These are phyloP conservation scores for Phaseolus lunatus DNA, from an alignment of 306 rosid species.

Conservation along the genomic window DNA sequence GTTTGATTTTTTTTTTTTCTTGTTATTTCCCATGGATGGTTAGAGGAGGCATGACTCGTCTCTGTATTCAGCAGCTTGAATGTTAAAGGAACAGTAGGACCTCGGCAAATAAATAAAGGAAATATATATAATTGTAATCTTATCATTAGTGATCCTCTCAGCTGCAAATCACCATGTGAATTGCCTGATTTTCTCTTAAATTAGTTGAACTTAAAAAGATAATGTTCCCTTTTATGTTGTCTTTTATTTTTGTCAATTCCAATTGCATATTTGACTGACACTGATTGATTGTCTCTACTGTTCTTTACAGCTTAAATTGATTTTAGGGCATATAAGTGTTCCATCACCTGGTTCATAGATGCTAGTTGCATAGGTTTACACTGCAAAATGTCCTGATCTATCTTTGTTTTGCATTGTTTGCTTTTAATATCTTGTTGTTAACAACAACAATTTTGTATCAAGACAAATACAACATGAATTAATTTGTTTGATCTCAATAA, in stretches of 20 bases:
- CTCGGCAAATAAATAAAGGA: not conserved
- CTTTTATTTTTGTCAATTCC: not conserved
- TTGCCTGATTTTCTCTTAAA: not conserved
- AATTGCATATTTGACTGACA: not conserved
- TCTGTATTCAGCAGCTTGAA: not conserved
- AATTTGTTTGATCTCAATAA: slow-evolving; percentile 8
- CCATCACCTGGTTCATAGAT: not conserved
- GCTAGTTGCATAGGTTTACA: slow-evolving; percentile 3
- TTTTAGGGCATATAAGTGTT: slow-evolving; percentile 10
- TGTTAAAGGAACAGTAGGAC: not conserved
- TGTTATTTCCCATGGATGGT: not conserved
- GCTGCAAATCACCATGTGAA: not conserved
- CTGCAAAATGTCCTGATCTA: not conserved
- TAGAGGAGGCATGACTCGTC: slow-evolving; percentile 1
- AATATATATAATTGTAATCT: slow-evolving; percentile 2
- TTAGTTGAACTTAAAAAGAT: not conserved
- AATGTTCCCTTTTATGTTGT: slow-evolving; percentile 16
- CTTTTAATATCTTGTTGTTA: not conserved
- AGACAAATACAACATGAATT: not conserved
- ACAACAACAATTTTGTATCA: not conserved
- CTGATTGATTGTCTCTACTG: not conserved
- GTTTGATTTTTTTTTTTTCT: not conserved
- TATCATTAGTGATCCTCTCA: slow-evolving; percentile 2
- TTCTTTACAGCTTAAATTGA: not conserved
- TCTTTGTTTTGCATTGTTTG: not conserved